These are phyloP conservation scores for Entomortierella lignicola DNA, from an alignment of 192 early-diverging fungal species.

Conservation along the genomic window DNA sequence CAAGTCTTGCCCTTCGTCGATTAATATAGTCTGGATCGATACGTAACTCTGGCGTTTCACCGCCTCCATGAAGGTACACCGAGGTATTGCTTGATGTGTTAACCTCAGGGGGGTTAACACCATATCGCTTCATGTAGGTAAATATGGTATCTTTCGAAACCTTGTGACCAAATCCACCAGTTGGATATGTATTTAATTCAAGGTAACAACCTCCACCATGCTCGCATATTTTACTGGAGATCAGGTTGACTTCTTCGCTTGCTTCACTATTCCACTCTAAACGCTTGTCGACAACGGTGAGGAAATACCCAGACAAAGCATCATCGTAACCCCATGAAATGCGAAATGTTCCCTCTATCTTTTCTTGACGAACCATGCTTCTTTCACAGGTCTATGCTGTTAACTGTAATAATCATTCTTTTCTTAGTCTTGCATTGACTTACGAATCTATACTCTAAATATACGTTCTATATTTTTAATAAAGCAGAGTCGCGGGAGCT, in stretches of 20 bases:
- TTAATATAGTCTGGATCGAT: neutral
- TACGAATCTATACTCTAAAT: no score
- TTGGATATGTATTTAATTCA: slow-evolving; percentile 12
- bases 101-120: slow-evolving; percentile 8
- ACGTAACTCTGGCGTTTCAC: neutral
- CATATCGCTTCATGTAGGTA: slow-evolving; percentile 31
- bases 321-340: slow-evolving; percentile 34
- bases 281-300: slow-evolving; percentile 16
- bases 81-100: neutral
- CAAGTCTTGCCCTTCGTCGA: neutral
- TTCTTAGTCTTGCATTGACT: no score
- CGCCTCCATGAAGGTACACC: neutral
- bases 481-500: no score
- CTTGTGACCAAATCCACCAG: slow-evolving; percentile 23
- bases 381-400: no score
- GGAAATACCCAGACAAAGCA: slow-evolving; percentile 11
- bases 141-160: slow-evolving; percentile 31
- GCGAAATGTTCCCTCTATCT: neutral
- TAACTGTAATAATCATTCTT: no score
- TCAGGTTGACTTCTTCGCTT: slow-evolving; percentile 3
- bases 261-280: slow-evolving; percentile 3
- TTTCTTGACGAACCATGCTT: slow-evolving; percentile 36
- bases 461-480: no score
- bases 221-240: neutral
- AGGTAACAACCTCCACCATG: slow-evolving; percentile 17